phyloP scores from a whole-genome alignment of 108 stramenopile genomes.

The Chaetoceros muelleri region DNA sequence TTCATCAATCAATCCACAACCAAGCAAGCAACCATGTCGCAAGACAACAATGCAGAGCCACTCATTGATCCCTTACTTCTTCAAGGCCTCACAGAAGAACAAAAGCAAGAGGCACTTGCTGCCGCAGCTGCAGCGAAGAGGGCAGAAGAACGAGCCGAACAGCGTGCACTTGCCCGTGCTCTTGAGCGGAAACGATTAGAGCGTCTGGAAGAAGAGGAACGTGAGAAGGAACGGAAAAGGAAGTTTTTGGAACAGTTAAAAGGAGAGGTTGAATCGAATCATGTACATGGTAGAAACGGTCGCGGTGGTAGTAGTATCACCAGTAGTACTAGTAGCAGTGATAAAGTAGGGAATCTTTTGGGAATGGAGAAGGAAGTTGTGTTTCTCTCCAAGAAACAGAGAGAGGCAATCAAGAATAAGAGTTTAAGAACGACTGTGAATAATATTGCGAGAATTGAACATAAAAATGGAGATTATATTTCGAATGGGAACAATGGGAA shows the following conservation, averaged over 20 bases:
- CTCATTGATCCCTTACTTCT: conserved; percentile 54
- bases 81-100: conserved; percentile 34
- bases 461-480: no score
- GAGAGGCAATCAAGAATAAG: conserved; percentile 22
- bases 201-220: conserved; percentile 6
- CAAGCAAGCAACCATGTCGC: not conserved
- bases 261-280: conserved; percentile 11
- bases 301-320: conserved; percentile 9
- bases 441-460: not conserved
- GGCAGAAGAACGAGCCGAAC: conserved; percentile 69
- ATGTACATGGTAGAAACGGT: no score
- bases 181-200: conserved; percentile 16
- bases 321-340: conserved; percentile 7
- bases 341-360: no score
- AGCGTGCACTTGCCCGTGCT: conserved; percentile 51
- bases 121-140: conserved; percentile 48
- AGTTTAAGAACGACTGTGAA: not conserved
- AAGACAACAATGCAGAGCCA: conserved; percentile 8
- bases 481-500: conserved; percentile 2
- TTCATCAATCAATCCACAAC: no score
- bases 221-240: conserved; percentile 5
- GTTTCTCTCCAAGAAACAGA: conserved; percentile 55
- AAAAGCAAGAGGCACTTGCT: conserved; percentile 50
- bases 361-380: conserved; percentile 16
- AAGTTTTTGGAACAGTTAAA: not conserved